phyloP scores from a whole-genome alignment of 2,329 filamentous ascomycete genomes.

The Fusarium bulbicola region DNA sequence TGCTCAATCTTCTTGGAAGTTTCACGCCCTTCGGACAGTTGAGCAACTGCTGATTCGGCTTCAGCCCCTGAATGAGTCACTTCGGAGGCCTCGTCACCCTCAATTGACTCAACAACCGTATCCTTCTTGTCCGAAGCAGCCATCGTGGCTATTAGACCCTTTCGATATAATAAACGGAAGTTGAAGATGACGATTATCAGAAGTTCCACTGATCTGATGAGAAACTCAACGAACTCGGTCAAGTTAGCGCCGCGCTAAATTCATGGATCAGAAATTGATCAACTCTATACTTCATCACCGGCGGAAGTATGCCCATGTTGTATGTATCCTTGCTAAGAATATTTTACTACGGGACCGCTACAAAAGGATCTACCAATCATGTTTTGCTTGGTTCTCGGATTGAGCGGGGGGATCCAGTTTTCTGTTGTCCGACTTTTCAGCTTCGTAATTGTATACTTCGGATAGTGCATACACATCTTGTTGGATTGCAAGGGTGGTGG shows the following conservation, averaged over 20 bases:
- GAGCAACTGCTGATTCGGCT: not conserved
- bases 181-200: not conserved
- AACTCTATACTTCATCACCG: not conserved
- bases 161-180: not conserved
- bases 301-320: rapidly evolving
- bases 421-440: not conserved
- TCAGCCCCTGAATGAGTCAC: not conserved
- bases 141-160: not conserved
- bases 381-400: not conserved
- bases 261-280: not conserved
- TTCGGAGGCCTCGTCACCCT: not conserved
- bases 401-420: not conserved
- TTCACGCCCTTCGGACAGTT: not conserved
- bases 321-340: rapidly evolving
- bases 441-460: not conserved
- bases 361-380: not conserved
- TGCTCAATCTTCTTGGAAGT: not conserved
- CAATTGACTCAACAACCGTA: not conserved
- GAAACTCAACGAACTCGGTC: slow-evolving; percentile 6
- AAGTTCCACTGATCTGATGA: not conserved
- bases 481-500: not conserved
- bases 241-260: not conserved
- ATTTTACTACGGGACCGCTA: not conserved
- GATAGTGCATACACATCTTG: not conserved
- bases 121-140: not conserved